phyloP scores from a whole-genome alignment of 805 yeast species.

The Lipomyces orientalis region DNA sequence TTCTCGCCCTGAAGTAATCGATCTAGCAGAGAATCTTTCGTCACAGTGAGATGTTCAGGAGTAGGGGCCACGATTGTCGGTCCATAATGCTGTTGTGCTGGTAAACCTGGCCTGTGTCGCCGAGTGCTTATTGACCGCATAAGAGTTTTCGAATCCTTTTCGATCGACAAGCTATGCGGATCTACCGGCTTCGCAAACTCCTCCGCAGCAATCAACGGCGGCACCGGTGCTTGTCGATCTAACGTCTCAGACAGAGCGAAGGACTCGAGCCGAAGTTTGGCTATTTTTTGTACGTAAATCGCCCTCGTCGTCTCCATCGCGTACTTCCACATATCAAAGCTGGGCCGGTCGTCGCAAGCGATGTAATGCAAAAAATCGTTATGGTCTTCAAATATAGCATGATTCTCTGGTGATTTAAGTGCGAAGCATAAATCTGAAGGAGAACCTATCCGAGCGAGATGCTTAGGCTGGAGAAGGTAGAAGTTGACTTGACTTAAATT shows the following conservation, averaged over 20 bases:
- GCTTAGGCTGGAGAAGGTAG: constrained; percentile 3
- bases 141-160: constrained; percentile 19
- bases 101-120: not conserved
- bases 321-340: constrained; percentile 27
- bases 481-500: constrained; percentile 18
- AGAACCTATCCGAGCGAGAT: constrained; percentile 1
- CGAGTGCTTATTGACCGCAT: constrained; percentile 15
- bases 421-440: constrained; percentile 22
- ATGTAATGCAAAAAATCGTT: constrained; percentile 21
- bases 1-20: constrained; percentile 29
- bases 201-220: constrained; percentile 21
- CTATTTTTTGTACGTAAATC: constrained; percentile 11
- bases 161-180: constrained; percentile 12
- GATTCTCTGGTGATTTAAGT: constrained; percentile 17
- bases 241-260: not conserved
- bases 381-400: constrained; percentile 23
- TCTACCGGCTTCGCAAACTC: constrained; percentile 19
- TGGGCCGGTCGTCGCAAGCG: constrained; percentile 21
- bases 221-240: not conserved
- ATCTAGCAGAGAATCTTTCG: constrained; percentile 33
- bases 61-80: constrained; percentile 9
- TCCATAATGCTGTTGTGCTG: not conserved
- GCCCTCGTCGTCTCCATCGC: constrained; percentile 17
- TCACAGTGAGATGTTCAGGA: constrained; percentile 18
- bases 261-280: constrained; percentile 12